Conservation (phyloP, 495 filamentous ascomycete species). For the Thermochaetoides thermophila region DNA sequence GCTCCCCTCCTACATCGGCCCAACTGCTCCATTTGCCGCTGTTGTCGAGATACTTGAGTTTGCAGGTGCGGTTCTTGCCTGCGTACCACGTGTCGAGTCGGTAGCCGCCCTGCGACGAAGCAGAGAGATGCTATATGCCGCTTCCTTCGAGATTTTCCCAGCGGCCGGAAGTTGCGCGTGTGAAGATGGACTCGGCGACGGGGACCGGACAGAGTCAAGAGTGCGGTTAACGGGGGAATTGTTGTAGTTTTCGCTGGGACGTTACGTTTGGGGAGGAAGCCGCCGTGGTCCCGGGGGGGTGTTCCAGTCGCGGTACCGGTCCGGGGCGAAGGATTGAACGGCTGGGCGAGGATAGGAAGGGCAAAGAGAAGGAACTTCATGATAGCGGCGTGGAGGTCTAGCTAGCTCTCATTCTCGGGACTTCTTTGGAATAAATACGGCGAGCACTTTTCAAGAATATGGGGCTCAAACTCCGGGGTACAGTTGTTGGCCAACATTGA, state of each 20-base stretch:
- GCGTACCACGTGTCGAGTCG: slow-evolving; percentile 10
- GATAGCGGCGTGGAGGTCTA: too few species aligned
- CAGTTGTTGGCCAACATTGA: too few species aligned
- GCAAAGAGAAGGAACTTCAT: too few species aligned
- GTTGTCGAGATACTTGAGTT: slow-evolving; percentile 4
- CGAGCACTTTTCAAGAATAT: too few species aligned
- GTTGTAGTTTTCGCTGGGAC: slow-evolving; percentile 8
- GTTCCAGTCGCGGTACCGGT: slow-evolving; percentile 9
- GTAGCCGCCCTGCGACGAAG: slow-evolving; percentile 8
- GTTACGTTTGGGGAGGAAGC: slow-evolving; percentile 7
- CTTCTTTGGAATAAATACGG: too few species aligned
- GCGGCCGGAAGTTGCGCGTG: slow-evolving; percentile 7
- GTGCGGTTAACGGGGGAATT: slow-evolving; percentile 1
- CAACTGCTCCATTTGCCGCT: slow-evolving; percentile 5
- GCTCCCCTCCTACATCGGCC: slow-evolving; percentile 10
- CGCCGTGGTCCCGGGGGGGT: slow-evolving; percentile 5
- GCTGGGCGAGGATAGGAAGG: too few species aligned
- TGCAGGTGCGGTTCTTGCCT: slow-evolving; percentile 6
- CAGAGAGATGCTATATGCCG: slow-evolving; percentile 5
- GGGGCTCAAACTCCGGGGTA: too few species aligned
- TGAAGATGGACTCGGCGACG: background rate
- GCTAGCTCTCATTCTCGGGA: too few species aligned
- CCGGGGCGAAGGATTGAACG: too few species aligned
- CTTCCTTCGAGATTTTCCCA: slow-evolving; percentile 11
- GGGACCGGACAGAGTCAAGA: background rate